Conservation (phyloP, 805 yeast species). For the Candida corydali region DNA sequence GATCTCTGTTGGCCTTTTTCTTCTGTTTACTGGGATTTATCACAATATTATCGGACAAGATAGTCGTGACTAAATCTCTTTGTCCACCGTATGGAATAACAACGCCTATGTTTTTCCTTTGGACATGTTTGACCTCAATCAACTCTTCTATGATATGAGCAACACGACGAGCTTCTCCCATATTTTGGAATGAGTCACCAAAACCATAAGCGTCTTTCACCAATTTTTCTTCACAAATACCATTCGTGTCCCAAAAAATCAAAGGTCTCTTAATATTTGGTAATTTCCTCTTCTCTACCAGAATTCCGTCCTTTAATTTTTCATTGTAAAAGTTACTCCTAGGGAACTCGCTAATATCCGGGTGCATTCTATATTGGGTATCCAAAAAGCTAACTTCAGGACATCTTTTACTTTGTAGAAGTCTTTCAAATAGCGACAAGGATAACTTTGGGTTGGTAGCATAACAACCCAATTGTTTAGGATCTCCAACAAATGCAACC, state of each 20-base stretch:
- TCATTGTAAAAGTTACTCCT: constrained; percentile 47
- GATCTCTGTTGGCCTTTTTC: constrained; percentile 50
- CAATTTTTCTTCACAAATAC: constrained; percentile 45
- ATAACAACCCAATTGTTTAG: constrained; percentile 67
- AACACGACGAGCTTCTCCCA: constrained; percentile 48
- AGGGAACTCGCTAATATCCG: constrained; percentile 55
- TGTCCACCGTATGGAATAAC: constrained; percentile 79
- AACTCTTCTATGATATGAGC: constrained; percentile 45
- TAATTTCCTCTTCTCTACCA: constrained; percentile 44
- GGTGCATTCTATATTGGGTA: constrained; percentile 67
- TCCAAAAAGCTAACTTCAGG: constrained; percentile 60
- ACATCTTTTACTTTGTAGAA: constrained; percentile 56
- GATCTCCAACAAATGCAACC: constrained; percentile 71
- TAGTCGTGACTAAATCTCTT: constrained; percentile 54
- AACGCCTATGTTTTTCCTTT: constrained; percentile 52
- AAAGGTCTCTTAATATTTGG: constrained; percentile 49
- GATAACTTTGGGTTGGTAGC: constrained; percentile 63
- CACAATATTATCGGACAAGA: constrained; percentile 44
- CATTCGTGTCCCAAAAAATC: constrained; percentile 55
- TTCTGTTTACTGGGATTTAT: constrained; percentile 52
- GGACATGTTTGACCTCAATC: constrained; percentile 50
- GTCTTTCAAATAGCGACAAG: constrained; percentile 64
- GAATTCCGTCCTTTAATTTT: constrained; percentile 52
- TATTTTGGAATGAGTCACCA: constrained; percentile 55
- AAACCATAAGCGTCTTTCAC: constrained; percentile 46